Base-by-base conservation (phyloP, 495 filamentous ascomycete species). In the Penicillium goetzii region DNA sequence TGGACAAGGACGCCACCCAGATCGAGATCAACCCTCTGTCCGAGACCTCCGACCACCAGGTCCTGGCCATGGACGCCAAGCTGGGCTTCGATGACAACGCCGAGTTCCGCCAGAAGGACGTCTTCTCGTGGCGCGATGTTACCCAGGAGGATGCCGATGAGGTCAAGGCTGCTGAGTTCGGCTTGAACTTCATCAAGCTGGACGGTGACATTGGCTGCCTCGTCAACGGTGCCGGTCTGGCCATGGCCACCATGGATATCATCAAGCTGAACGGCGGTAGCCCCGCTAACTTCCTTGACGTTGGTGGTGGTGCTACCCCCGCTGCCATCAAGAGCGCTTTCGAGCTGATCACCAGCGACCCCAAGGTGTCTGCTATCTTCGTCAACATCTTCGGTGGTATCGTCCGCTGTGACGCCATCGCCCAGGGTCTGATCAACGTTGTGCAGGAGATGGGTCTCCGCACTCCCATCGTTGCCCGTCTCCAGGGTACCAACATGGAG, bases 181-280 rank as follows among this genome's bases (percentile, higher is more conserved):
- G 93, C 59, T 84, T 99, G 58, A 99, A 99, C 86, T 99, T 99
- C 84, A 99, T 99, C 85, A 99, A 99, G 86, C 89, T 99, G 49
- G 96, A 97, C 77, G 95, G 95, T 75, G 95, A 99, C 77, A 99
- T 99, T 76, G 95, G 95, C 74, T 99, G 95, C 83, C 84, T 99
- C 63, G 95, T 99, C 81, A 99, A 99, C 79, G 95, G 95, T 76
- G 95, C 95, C 67, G 95, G 95, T 83, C 90, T 99, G 61, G 95
- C 95, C 75, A 99, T 99, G 95, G 95, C 95, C 59, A 99, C 95
- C 68, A 99, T 99, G 95, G 95, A 99, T 79, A 98, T 99, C 81
- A 99, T 99, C 86, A 99, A 99, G 86, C 87, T 99, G 30, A 99
- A 99, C 82, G 95, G 95, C 72, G 95, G 95, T 56, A 84, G 85